Conservation (phyloP, 331 rosid species). For the Acacia pycnantha region DNA sequence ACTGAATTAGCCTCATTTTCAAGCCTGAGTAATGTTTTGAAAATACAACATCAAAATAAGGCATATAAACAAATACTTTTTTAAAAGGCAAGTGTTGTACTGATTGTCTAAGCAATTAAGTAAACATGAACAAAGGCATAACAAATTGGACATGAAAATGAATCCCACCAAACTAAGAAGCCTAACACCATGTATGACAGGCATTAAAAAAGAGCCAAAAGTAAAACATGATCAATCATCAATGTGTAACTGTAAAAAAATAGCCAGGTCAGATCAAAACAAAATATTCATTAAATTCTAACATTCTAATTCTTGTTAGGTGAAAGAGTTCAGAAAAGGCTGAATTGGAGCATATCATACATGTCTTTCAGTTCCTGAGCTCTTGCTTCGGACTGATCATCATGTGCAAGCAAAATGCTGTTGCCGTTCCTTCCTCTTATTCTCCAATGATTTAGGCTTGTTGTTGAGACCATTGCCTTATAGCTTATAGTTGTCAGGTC, state of each 20-base stretch:
- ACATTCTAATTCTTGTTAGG: neutral
- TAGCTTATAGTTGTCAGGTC: conserved; percentile 40
- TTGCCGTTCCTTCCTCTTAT: conserved; percentile 58
- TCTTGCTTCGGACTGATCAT: conserved; percentile 59
- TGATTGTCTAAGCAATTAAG: conserved; percentile 7
- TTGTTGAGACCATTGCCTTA: conserved; percentile 43
- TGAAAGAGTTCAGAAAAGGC: neutral
- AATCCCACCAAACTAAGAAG: neutral
- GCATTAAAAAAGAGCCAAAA: neutral
- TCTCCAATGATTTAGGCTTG: conserved; percentile 32
- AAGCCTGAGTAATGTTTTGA: conserved; percentile 49
- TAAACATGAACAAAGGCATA: conserved; percentile 2
- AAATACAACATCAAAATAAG: conserved; percentile 31
- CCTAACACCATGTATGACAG: neutral
- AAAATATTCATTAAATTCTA: neutral
- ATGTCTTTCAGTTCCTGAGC: conserved; percentile 64
- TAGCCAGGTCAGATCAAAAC: conserved; percentile 2
- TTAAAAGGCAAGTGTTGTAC: conserved; percentile 7
- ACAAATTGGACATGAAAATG: conserved; percentile 5
- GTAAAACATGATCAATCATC: neutral
- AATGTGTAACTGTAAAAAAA: conserved; percentile 13
- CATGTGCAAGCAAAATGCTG: conserved; percentile 63
- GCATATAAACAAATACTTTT: conserved; percentile 5
- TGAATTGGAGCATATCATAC: conserved; percentile 48
- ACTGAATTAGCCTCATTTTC: conserved; percentile 59